phyloP scores from a whole-genome alignment of 23 red algal species.

The Gracilariopsis chorda region DNA sequence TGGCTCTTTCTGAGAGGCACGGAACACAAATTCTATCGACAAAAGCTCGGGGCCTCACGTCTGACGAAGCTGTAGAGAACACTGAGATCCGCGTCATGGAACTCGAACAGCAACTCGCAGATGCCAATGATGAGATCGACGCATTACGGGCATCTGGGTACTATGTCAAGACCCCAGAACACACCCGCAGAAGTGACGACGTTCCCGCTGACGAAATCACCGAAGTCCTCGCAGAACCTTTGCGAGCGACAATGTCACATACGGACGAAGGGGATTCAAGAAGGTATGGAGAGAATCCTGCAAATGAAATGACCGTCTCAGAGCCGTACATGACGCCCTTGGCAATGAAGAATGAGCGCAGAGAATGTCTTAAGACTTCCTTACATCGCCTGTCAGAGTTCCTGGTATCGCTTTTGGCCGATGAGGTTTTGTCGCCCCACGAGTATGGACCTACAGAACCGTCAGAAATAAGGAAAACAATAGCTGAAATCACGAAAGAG shows the following conservation, averaged over 20 bases:
- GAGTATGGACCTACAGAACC: background rate
- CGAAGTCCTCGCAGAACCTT: background rate
- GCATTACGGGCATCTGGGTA: background rate
- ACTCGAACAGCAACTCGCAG: constrained; percentile 26
- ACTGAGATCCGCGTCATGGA: background rate
- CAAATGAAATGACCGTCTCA: background rate
- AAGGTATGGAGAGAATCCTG: background rate
- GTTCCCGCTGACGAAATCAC: background rate
- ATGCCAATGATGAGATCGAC: constrained; percentile 23
- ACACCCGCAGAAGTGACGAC: background rate
- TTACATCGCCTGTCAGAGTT: constrained; percentile 35
- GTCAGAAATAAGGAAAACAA: constrained; percentile 4
- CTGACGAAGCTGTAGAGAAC: background rate
- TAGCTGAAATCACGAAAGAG: constrained; percentile 47
- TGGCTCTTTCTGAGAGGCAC: constrained; percentile 1
- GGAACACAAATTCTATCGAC: constrained; percentile 13
- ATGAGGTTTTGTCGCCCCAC: constrained; percentile 31
- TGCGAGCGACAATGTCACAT: background rate
- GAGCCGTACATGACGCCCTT: background rate
- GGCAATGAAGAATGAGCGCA: constrained; percentile 3
- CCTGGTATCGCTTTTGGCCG: constrained; percentile 33
- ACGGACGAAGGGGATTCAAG: background rate
- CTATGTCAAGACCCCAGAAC: background rate
- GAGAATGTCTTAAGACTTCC: background rate
- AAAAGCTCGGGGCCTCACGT: background rate